Evolutionary conservation across 805 yeast genomes (phyloP).

Genomic region (Dipodascopsis tothii): DNA sequence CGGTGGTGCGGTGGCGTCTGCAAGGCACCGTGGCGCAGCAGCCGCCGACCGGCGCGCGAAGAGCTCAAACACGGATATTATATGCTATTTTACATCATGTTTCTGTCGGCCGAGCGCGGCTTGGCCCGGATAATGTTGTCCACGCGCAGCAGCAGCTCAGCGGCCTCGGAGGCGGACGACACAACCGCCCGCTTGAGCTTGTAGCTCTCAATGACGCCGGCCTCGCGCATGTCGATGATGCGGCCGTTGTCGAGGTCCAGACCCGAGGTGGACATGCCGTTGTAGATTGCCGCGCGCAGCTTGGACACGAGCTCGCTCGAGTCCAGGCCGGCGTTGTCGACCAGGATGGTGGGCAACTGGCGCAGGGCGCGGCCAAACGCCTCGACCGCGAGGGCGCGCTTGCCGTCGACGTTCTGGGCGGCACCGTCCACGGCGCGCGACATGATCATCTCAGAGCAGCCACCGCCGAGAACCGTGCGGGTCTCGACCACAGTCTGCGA

Average conservation of each 20-base stretch:
- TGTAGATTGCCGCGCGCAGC: constrained; percentile 81
- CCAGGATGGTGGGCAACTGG: constrained; percentile 89
- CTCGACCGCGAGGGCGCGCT: constrained; percentile 88
- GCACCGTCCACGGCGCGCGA: constrained; percentile 90
- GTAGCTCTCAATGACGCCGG: constrained; percentile 87
- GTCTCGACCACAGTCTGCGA: constrained; percentile 92
- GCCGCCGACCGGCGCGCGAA: no score
- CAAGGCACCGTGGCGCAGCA: no score
- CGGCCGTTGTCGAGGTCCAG: constrained; percentile 76
- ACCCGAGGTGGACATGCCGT: constrained; percentile 87
- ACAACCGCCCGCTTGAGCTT: constrained; percentile 92
- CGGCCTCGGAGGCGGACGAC: constrained; percentile 93
- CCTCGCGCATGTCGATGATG: constrained; percentile 88
- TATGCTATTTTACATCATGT: no score
- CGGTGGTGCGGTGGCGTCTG: no score
- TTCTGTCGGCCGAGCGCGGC: constrained; percentile 60
- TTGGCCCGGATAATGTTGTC: constrained; percentile 95
- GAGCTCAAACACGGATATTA: no score
- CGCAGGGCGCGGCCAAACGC: constrained; percentile 89
- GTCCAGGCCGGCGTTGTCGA: constrained; percentile 96
- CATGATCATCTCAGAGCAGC: constrained; percentile 94
- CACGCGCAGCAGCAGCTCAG: constrained; percentile 89
- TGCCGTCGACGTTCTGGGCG: constrained; percentile 88
- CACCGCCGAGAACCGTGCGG: constrained; percentile 88
- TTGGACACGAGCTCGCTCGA: constrained; percentile 86